Evolutionary conservation across 345 rosid genomes (phyloP).

Genomic region (Dipteronia sinensis): DNA sequence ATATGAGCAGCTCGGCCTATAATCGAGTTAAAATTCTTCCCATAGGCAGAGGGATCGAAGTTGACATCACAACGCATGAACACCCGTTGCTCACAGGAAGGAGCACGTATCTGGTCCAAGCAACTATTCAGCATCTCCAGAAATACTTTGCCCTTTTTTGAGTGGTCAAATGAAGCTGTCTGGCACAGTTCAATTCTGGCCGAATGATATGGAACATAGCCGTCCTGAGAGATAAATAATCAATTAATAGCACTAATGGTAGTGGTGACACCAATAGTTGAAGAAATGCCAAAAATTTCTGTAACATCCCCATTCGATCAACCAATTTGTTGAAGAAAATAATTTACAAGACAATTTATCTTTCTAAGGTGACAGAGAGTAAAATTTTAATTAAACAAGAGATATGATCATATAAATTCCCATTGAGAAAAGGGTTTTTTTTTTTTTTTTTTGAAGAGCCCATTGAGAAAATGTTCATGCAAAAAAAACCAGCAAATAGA

Average conservation of each 20-base stretch:
- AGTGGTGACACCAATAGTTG: not conserved
- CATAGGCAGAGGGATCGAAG: slow-evolving; percentile 73
- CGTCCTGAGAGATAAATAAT: slow-evolving; percentile 59
- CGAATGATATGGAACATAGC: slow-evolving; percentile 97
- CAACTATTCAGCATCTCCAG: slow-evolving; percentile 91
- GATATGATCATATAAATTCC: not conserved
- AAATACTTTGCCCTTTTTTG: slow-evolving; percentile 76
- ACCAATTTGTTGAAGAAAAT: not conserved
- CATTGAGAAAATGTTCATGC: too few species aligned
- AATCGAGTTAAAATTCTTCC: slow-evolving; percentile 78
- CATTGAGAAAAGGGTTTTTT: not conserved
- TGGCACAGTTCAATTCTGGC: slow-evolving; percentile 87
- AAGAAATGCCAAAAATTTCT: slow-evolving; percentile 3
- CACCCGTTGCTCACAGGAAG: slow-evolving; percentile 56
- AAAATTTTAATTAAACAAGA: not conserved
- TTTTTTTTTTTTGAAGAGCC: too few species aligned
- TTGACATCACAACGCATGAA: slow-evolving; percentile 94
- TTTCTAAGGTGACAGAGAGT: not conserved
- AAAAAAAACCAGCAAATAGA: not conserved
- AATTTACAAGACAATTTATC: not conserved
- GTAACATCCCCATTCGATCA: not conserved
- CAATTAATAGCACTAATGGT: not conserved
- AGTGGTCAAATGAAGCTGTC: slow-evolving; percentile 74
- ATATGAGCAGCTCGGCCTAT: slow-evolving; percentile 97
- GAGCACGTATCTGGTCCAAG: slow-evolving; percentile 91